Conservation (phyloP, 768 basidiomycete genomes). For the Austroboletus eburneus region DNA sequence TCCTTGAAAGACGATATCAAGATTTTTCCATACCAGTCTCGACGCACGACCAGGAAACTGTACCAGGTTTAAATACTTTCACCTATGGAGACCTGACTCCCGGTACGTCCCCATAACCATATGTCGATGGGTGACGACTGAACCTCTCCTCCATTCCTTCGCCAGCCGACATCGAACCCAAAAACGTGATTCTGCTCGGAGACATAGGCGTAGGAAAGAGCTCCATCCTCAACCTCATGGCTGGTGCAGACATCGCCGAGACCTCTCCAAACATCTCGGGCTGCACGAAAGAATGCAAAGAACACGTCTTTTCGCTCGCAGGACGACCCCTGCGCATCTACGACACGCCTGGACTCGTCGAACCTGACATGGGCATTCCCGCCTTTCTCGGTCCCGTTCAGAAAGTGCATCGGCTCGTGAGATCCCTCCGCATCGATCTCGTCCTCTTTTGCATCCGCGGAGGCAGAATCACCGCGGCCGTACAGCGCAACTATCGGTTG, state of each 20-base stretch:
- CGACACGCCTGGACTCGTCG: no score
- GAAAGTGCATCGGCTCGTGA: background rate
- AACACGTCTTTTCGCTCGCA: slow-evolving; percentile 1
- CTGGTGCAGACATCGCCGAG: background rate
- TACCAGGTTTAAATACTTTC: no score
- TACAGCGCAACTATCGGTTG: slow-evolving; percentile 8
- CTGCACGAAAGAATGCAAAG: background rate
- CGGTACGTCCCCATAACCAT: no score
- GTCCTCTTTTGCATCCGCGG: slow-evolving; percentile 12
- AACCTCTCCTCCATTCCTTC: background rate
- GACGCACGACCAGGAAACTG: no score
- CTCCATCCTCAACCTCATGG: no score
- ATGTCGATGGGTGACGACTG: no score
- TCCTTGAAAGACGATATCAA: no score
- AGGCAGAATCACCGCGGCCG: slow-evolving; percentile 3
- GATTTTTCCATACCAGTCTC: no score
- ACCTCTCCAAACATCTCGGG: background rate
- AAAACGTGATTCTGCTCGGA: slow-evolving; percentile 7
- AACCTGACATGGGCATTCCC: slow-evolving; percentile 1
- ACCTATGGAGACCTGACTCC: no score
- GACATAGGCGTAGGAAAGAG: no score
- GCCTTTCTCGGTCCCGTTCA: slow-evolving; percentile 5
- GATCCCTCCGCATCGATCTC: no score
- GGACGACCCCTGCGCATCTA: background rate
- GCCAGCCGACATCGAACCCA: background rate